phyloP scores from a whole-genome alignment of 352 stramenopile genomes.

The Phytophthora vignae region DNA sequence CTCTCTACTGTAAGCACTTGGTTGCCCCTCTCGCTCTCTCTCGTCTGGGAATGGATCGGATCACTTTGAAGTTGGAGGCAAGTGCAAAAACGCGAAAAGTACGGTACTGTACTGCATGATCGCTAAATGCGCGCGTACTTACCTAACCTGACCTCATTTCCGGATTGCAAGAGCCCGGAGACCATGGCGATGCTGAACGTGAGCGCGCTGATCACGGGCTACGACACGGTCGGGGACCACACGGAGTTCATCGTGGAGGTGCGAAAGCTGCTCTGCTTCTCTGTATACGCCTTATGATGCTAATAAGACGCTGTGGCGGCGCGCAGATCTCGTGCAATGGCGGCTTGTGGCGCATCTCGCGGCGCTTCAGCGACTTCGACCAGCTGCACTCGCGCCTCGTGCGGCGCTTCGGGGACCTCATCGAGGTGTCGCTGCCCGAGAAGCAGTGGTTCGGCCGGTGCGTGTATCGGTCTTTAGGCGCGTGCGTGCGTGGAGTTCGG shows the following conservation, averaged over 20 bases:
- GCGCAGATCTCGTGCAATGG: constrained; percentile 83
- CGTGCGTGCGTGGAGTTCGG: constrained; percentile 30
- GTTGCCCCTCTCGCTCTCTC: too few relatives aligned
- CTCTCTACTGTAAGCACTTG: too few relatives aligned
- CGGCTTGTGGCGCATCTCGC: constrained; percentile 84
- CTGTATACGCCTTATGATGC: neutral
- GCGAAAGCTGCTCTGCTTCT: constrained; percentile 4
- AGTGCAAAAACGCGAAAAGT: neutral
- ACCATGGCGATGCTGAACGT: constrained; percentile 77
- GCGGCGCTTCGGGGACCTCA: constrained; percentile 76
- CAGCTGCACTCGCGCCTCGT: constrained; percentile 83
- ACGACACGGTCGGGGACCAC: constrained; percentile 87
- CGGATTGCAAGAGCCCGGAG: neutral
- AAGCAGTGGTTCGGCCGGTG: constrained; percentile 91
- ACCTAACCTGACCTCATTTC: neutral
- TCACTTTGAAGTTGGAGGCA: constrained; percentile 41
- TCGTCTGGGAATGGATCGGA: neutral
- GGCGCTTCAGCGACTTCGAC: constrained; percentile 90
- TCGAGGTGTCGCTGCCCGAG: constrained; percentile 73
- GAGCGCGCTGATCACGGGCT: constrained; percentile 81
- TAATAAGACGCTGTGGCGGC: neutral
- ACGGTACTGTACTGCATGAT: neutral
- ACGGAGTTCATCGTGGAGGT: constrained; percentile 88
- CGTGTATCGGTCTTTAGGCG: constrained; percentile 21
- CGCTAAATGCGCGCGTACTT: neutral